phyloP scores from a whole-genome alignment of 805 yeast species.

The Yarrowia deformans region DNA sequence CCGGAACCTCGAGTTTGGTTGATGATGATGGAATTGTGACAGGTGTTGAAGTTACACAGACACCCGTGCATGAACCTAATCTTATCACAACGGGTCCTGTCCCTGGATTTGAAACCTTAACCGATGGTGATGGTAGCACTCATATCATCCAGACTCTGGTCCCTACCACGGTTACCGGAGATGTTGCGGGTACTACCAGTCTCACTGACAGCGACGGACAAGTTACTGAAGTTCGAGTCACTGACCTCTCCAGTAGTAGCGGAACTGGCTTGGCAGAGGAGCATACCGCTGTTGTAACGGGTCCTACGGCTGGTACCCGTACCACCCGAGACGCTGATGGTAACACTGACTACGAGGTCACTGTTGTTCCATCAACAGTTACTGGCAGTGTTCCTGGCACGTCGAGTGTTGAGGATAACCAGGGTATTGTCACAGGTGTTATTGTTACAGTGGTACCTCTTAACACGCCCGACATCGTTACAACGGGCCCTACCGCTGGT shows the following conservation, averaged over 20 bases:
- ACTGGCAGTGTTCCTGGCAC: neutral
- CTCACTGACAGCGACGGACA: neutral
- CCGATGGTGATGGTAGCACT: neutral
- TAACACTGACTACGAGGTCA: neutral
- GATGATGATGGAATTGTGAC: neutral
- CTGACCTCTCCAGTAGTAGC: neutral
- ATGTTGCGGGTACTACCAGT: neutral
- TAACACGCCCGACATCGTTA: neutral
- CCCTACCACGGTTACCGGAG: neutral
- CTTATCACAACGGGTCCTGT: neutral
- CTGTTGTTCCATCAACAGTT: neutral
- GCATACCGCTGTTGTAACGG: neutral
- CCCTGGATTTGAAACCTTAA: neutral
- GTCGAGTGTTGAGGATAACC: neutral
- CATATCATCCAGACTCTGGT: neutral
- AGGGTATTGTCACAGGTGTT: neutral
- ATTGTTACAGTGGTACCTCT: neutral
- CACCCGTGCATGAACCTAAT: neutral
- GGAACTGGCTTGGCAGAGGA: too few relatives aligned
- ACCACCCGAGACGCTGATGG: neutral
- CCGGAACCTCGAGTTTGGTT: neutral
- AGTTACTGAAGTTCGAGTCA: slow-evolving; percentile 3
- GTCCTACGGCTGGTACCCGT: neutral
- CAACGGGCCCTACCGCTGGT: neutral
- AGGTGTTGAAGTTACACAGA: neutral